These are phyloP conservation scores for Ramaria sp. DNA, from an alignment of 768 basidiomycete species.

Conservation along the genomic window DNA sequence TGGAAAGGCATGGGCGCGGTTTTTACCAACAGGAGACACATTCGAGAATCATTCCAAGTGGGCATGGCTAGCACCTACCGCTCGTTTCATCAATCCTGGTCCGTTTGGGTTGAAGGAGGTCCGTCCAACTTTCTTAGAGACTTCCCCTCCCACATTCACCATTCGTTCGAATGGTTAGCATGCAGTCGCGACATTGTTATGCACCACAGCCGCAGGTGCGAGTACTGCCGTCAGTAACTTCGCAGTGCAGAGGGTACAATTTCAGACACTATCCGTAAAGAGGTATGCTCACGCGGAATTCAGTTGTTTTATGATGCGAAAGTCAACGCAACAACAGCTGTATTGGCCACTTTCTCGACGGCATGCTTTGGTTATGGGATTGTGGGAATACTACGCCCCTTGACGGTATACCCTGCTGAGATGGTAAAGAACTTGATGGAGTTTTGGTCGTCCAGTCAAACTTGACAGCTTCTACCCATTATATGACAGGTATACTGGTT, in stretches of 20 bases:
- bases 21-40: slow-evolving; percentile 10
- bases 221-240: slow-evolving; percentile 49
- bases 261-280: neutral
- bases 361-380: slow-evolving; percentile 39
- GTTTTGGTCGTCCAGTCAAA: neutral
- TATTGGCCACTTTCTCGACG: slow-evolving; percentile 35
- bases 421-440: slow-evolving; percentile 26
- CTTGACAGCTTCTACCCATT: neutral
- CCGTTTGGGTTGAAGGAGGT: slow-evolving; percentile 52
- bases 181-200: slow-evolving; percentile 43
- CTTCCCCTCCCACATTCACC: neutral
- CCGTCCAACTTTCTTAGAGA: slow-evolving; percentile 7
- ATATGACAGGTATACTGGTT: slow-evolving; percentile 36
- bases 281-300: neutral
- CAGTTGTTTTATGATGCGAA: slow-evolving; percentile 51
- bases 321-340: slow-evolving; percentile 41
- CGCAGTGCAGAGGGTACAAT: slow-evolving; percentile 41
- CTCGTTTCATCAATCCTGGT: slow-evolving; percentile 46
- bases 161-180: slow-evolving; percentile 29
- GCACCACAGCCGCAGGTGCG: slow-evolving; percentile 43
- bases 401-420: slow-evolving; percentile 51
- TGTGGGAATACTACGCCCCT: slow-evolving; percentile 45
- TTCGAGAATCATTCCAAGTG: slow-evolving; percentile 33
- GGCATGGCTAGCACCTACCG: slow-evolving; percentile 26
- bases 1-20: slow-evolving; percentile 37